Conservation (phyloP, 2,329 filamentous ascomycete species). For the Rhinocladiella mackenziei region DNA sequence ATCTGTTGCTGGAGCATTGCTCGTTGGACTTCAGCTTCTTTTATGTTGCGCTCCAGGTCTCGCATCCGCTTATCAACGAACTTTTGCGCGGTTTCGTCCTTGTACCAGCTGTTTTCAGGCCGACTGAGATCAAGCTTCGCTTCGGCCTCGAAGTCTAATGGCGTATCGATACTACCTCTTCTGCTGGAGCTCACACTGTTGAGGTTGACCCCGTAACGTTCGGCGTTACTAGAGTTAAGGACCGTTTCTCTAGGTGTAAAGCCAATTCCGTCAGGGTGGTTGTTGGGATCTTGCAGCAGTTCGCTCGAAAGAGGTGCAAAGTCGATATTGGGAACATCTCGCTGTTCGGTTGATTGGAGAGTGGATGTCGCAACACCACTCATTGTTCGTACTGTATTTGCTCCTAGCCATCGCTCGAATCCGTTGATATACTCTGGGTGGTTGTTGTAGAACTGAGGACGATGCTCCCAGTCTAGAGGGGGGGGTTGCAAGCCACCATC, state of each 20-base stretch:
- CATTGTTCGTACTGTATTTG: constrained; percentile 8
- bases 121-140: constrained; percentile 30
- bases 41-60: constrained; percentile 21
- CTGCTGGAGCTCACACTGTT: too few species aligned
- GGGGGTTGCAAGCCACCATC: constrained; percentile 45
- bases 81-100: constrained; percentile 36
- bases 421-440: constrained; percentile 19
- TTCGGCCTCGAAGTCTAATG: constrained; percentile 18
- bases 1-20: constrained; percentile 9
- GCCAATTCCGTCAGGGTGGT: constrained; percentile 26
- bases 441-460: constrained; percentile 35
- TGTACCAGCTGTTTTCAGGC: constrained; percentile 20
- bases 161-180: too few species aligned
- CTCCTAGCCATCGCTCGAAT: constrained; percentile 34
- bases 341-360: background rate
- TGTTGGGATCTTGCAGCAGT: constrained; percentile 16
- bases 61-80: constrained; percentile 30
- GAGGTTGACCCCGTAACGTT: too few species aligned
- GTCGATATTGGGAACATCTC: constrained; percentile 3
- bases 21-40: constrained; percentile 27
- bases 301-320: constrained; percentile 13
- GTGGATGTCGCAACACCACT: background rate
- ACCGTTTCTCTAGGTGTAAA: constrained; percentile 16
- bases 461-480: constrained; percentile 45
- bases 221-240: constrained; percentile 16